phyloP scores from a whole-genome alignment of 148 eudicot genomes.

The Camellia sinensis region DNA sequence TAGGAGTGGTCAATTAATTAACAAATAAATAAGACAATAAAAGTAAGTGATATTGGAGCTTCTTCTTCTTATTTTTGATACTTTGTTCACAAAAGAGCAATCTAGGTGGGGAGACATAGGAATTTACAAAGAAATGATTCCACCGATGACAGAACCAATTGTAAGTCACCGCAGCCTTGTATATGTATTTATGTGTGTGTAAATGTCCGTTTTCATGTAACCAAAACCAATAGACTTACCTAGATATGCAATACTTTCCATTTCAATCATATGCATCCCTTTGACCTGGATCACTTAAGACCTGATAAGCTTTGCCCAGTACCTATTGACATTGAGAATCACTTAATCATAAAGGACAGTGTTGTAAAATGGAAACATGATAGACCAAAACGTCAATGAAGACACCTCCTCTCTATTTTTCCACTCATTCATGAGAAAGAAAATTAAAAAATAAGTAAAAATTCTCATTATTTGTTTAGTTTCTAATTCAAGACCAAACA shows the following conservation, averaged over 20 bases:
- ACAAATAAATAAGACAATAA: background rate
- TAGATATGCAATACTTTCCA: slow-evolving; percentile 75
- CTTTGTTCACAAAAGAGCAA: background rate
- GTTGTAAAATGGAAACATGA: background rate
- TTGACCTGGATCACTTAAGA: slow-evolving; percentile 77
- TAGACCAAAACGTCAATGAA: background rate
- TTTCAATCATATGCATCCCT: slow-evolving; percentile 81
- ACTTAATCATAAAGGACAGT: background rate
- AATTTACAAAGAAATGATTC: background rate
- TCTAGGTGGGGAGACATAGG: background rate
- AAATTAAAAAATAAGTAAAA: background rate
- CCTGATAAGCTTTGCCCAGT: slow-evolving; percentile 93
- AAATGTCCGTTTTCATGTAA: too few relatives aligned
- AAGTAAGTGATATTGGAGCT: background rate
- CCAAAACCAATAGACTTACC: slow-evolving; percentile 31
- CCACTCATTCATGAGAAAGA: background rate
- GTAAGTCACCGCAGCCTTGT: background rate
- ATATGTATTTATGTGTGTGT: too few relatives aligned
- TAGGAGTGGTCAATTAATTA: background rate
- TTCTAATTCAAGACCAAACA: background rate
- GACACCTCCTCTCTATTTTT: background rate
- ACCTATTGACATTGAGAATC: slow-evolving; percentile 34
- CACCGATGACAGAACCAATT: too few relatives aligned
- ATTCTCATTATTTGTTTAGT: background rate
- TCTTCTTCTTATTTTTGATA: too few relatives aligned